These are phyloP conservation scores for Ascochyta rabiei DNA, from an alignment of 2,329 filamentous ascomycete species.

Conservation along the genomic window DNA sequence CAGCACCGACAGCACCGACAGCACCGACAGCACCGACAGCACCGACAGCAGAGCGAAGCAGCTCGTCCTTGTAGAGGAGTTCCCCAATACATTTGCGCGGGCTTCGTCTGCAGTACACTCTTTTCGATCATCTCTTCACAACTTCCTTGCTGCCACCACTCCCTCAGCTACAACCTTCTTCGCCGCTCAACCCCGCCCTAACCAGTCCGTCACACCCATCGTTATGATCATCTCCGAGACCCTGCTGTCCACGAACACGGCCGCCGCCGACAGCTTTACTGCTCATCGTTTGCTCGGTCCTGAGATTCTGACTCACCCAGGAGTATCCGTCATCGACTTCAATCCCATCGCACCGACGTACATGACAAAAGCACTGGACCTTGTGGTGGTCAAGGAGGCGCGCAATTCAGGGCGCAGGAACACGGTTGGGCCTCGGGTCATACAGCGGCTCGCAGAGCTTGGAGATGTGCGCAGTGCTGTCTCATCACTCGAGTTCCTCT, in stretches of 20 bases:
- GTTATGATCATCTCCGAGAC: slow-evolving; percentile 94
- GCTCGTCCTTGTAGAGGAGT: slow-evolving; percentile 57
- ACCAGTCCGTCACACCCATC: slow-evolving; percentile 62
- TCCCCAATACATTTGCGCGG: slow-evolving; percentile 56
- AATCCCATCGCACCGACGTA: slow-evolving; percentile 89
- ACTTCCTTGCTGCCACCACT: slow-evolving; percentile 73
- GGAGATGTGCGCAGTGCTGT: slow-evolving; percentile 94
- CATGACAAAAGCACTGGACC: slow-evolving; percentile 80
- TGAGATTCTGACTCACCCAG: slow-evolving; percentile 81
- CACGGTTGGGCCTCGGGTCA: slow-evolving; percentile 77
- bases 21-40: no score
- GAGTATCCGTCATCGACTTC: slow-evolving; percentile 83
- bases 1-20: no score
- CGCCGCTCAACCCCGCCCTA: slow-evolving; percentile 30
- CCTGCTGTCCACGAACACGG: slow-evolving; percentile 80
- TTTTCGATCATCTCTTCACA: slow-evolving; percentile 74
- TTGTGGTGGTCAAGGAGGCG: slow-evolving; percentile 84
- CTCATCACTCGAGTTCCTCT: slow-evolving; percentile 90
- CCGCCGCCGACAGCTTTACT: slow-evolving; percentile 88
- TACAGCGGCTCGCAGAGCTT: slow-evolving; percentile 80
- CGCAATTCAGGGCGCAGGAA: slow-evolving; percentile 74
- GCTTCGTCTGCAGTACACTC: slow-evolving; percentile 53
- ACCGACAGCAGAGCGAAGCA: slow-evolving; percentile 42
- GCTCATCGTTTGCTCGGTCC: slow-evolving; percentile 87
- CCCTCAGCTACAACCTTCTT: slow-evolving; percentile 59